Evolutionary conservation across 768 basidiomycete species (phyloP), one percentile per base, ranked within the genome.

Genomic region (Lentinus brumalis): DNA sequence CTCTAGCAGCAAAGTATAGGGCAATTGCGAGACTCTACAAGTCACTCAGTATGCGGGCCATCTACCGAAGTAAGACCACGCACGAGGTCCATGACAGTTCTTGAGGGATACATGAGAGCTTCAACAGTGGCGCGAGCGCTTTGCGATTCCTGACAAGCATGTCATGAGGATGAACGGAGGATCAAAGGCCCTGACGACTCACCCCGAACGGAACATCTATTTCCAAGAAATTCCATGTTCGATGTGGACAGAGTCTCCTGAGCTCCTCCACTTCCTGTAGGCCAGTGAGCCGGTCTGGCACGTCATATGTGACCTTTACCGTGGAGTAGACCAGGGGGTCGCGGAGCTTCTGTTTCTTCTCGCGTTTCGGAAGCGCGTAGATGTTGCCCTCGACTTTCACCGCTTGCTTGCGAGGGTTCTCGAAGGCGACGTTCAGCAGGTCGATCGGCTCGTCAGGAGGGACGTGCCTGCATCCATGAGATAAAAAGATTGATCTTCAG

Each of bases 21-120:
- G 97, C 96, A 51, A 92, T 80, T 0, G 93, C 92, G 9, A 99
- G 85, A 69, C 94, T 96, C 96, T 97, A 5, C 26, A 21, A 29
- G 26, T 29, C 46, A 26, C 11, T 14, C 12, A 18, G 2, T 10
- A 31, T 56, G n/a, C 44, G 41, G 18, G 9, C 18, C 15, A 7
- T 21, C 26, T 16, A 15, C 14, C 40, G 38, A 29, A 18, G 14
- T 42, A 8, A 35, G n/a, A 21, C 4, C 9, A 72, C 86, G 64
- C 65, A 94, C 96, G 64, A 98, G 74, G 71, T 99, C 97, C 89
- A 98, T 92, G 6, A 97, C 88, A 7, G 91, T 95, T 47, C 80
- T 79, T 18, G 85, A 81, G 10, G 94, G 94, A 64, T 79, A 79
- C 94, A 96, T 95, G 38, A 90, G 69, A 0, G 84, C 79, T 67